A percentile compares a stretch with the other conserved stretches of the same genome.
Conservation (phyloP, 306 rosid species). For the Begonia peltatifolia region DNA sequence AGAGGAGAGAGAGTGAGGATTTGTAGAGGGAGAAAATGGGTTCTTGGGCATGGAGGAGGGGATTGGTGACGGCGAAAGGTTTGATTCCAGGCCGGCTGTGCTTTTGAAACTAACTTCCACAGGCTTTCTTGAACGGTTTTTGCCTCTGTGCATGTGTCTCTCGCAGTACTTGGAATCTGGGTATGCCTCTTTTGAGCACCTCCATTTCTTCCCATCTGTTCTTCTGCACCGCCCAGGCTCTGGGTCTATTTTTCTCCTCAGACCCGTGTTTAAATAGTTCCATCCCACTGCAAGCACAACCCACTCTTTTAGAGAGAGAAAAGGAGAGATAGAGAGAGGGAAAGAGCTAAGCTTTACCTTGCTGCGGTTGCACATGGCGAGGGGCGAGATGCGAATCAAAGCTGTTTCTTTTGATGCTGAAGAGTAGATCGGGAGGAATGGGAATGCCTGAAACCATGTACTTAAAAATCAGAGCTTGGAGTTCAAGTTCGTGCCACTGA, state of each 20-base stretch:
- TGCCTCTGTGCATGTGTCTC: constrained; percentile 99
- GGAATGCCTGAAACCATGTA: constrained; percentile 91
- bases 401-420: constrained; percentile 47
- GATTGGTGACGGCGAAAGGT: constrained; percentile 15
- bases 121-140: constrained; percentile 99
- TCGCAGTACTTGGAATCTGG: constrained; percentile 95
- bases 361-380: constrained; percentile 35
- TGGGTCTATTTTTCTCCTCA: constrained; percentile 90
- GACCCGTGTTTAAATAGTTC: constrained; percentile 82
- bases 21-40: constrained; percentile 22
- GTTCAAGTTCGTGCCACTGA: constrained; percentile 99
- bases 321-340: background rate
- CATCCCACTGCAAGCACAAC: constrained; percentile 59
- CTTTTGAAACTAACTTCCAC: constrained; percentile 61
- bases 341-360: constrained; percentile 25
- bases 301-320: background rate
- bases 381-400: constrained; percentile 45
- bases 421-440: constrained; percentile 83
- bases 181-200: constrained; percentile 91
- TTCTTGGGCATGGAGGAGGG: constrained; percentile 38
- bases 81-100: constrained; percentile 18
- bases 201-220: constrained; percentile 98
- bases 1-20: constrained; percentile 7
- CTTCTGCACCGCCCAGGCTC: constrained; percentile 98
- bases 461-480: constrained; percentile 91